phyloP scores from a whole-genome alignment of 495 filamentous ascomycete genomes.

The Daldinia caldariorum region DNA sequence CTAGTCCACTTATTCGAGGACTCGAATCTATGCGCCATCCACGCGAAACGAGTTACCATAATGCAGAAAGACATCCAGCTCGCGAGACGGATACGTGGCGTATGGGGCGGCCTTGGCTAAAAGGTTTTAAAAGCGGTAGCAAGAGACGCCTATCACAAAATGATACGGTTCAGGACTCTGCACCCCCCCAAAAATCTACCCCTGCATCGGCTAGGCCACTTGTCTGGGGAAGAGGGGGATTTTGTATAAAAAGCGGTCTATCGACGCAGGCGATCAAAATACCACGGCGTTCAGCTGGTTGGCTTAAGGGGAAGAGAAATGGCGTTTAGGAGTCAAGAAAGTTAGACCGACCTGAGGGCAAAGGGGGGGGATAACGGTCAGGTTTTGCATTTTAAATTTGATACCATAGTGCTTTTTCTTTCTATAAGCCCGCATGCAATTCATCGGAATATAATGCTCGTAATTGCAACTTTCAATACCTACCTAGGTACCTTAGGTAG shows the following conservation, averaged over 20 bases:
- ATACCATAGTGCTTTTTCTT: conserved; percentile 25
- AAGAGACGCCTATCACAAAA: not conserved
- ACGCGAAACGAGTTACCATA: conserved; percentile 95
- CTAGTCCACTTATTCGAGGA: conserved; percentile 95
- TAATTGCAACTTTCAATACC: not conserved
- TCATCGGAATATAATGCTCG: conserved; percentile 19
- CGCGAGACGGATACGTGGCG: conserved; percentile 79
- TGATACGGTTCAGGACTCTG: not conserved
- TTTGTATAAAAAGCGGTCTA: conserved; percentile 20
- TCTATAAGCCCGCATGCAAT: conserved; percentile 6
- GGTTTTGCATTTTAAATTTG: conserved; percentile 17
- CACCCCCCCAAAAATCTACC: not conserved
- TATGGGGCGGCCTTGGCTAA: conserved; percentile 63
- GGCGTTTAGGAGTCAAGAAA: conserved; percentile 31
- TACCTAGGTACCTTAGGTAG: too few species aligned
- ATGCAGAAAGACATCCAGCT: conserved; percentile 98
- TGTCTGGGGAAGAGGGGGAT: not conserved
- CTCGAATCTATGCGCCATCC: conserved; percentile 92
- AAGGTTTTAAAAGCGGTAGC: not conserved
- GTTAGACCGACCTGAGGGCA: conserved; percentile 3
- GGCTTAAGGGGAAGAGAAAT: conserved; percentile 6
- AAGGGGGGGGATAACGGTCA: conserved; percentile 7
- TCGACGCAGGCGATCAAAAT: conserved; percentile 10
- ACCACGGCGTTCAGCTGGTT: conserved; percentile 30
- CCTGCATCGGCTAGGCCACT: not conserved